phyloP scores from a whole-genome alignment of 202 grass and related monocot species.

The Digitaria exilis region DNA sequence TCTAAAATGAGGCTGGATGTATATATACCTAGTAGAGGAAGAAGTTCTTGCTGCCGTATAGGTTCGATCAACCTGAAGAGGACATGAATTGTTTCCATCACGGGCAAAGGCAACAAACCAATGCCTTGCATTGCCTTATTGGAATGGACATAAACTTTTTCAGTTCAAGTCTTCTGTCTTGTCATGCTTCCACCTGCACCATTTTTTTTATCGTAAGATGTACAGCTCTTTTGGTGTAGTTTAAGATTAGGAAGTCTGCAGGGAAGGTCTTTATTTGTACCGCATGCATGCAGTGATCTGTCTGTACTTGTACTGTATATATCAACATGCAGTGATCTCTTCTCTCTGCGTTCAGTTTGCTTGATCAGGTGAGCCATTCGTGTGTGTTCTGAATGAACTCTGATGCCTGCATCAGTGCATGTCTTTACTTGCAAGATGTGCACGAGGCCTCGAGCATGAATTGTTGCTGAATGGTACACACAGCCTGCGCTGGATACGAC shows the following conservation, averaged over 20 bases:
- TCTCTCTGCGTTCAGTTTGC: neutral
- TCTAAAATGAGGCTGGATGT: neutral
- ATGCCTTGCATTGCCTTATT: neutral
- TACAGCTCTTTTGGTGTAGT: constrained; percentile 33
- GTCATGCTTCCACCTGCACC: neutral
- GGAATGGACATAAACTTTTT: neutral
- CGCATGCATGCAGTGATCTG: too few relatives aligned
- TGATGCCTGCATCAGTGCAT: neutral
- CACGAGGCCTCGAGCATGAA: too few relatives aligned
- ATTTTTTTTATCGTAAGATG: neutral
- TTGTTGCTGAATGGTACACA: neutral
- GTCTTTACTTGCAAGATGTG: too few relatives aligned
- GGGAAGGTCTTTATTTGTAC: neutral
- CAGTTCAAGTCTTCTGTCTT: neutral
- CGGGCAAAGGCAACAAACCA: constrained; percentile 15
- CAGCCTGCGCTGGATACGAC: neutral
- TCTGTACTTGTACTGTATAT: neutral
- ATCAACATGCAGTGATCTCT: too few relatives aligned
- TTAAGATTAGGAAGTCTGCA: neutral
- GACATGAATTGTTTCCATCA: neutral
- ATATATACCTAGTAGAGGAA: neutral
- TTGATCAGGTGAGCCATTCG: neutral
- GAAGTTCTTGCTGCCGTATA: neutral
- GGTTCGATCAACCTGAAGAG: neutral
- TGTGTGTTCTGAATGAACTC: neutral